A percentile compares a stretch with the other conserved stretches of the same genome.
phyloP scores from a whole-genome alignment of 768 basidiomycete genomes.

The Russula dissimulans region DNA sequence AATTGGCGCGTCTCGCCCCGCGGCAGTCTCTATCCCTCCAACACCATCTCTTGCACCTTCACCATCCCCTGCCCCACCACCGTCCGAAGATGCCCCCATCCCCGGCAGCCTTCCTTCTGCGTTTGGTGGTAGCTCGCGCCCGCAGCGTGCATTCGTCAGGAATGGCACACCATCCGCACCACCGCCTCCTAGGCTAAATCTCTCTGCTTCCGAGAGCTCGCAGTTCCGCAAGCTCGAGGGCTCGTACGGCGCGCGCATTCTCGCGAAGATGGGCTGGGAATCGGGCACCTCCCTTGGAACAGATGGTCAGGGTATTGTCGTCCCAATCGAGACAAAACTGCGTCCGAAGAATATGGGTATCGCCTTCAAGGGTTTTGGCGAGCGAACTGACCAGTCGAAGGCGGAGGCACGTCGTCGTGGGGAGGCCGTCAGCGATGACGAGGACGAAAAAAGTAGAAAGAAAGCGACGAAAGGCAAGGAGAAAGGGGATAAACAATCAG shows the following conservation, averaged over 20 bases:
- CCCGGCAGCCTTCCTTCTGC: conserved; percentile 31
- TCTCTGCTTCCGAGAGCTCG: conserved; percentile 57
- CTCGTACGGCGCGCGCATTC: conserved; percentile 79
- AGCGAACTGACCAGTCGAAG: conserved; percentile 80
- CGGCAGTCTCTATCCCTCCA: conserved; percentile 17
- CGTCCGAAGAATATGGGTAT: conserved; percentile 84
- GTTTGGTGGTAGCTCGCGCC: conserved; percentile 31
- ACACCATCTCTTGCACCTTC: conserved; percentile 35
- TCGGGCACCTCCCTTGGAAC: conserved; percentile 71
- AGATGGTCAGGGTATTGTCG: conserved; percentile 73
- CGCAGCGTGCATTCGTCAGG: conserved; percentile 49
- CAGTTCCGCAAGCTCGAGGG: conserved; percentile 77
- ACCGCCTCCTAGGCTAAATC: conserved; percentile 39
- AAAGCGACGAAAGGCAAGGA: conserved; percentile 44
- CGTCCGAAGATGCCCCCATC: conserved; percentile 24
- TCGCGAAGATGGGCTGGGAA: conserved; percentile 95
- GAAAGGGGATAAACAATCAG: conserved; percentile 42
- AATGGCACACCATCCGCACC: conserved; percentile 31
- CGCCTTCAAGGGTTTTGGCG: conserved; percentile 78
- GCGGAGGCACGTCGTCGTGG: conserved; percentile 69
- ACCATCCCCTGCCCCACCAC: conserved; percentile 36
- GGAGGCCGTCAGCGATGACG: conserved; percentile 67
- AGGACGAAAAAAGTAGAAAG: conserved; percentile 42
- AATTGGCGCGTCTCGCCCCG: conserved; percentile 32
- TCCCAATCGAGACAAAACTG: conserved; percentile 76